Percentiles rank a stretch among this genome's conserved stretches.
Conservation (phyloP, 768 basidiomycete species). For the Pilatotrama ljubarskyi region DNA sequence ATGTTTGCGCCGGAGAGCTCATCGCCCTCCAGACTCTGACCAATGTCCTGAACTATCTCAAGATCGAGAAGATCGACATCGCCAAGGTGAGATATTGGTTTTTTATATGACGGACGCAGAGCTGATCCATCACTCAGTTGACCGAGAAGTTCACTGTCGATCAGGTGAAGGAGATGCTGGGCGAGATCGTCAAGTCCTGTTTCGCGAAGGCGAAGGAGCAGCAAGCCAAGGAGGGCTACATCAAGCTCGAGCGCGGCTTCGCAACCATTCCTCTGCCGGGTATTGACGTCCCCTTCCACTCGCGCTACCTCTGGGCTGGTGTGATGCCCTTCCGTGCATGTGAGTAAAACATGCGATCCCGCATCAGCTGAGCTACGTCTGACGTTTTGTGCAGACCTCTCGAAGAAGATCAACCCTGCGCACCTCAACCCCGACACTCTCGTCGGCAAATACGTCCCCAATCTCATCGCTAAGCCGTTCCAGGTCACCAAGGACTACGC, state of each 20-base stretch:
- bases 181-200: conserved; percentile 86
- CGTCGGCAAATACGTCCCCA: conserved; percentile 94
- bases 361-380: conserved; percentile 5
- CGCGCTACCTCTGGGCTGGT: conserved; percentile 98
- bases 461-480: conserved; percentile 89
- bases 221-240: conserved; percentile 75
- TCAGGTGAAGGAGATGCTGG: conserved; percentile 94
- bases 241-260: conserved; percentile 95
- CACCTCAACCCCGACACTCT: conserved; percentile 95
- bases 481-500: conserved; percentile 83
- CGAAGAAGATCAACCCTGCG: conserved; percentile 94
- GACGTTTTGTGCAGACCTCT: conserved; percentile 61
- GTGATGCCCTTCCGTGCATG: conserved; percentile 97
- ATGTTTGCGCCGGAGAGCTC: conserved; percentile 97
- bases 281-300: conserved; percentile 99
- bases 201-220: conserved; percentile 74
- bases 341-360: conserved; percentile 43
- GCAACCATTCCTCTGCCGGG: conserved; percentile 95
- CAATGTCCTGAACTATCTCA: conserved; percentile 94
- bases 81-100: conserved; percentile 56
- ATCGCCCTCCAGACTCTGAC: conserved; percentile 91
- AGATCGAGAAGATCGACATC: conserved; percentile 94
- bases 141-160: conserved; percentile 87
- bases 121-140: conserved; percentile 47
- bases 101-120: background rate